These are phyloP conservation scores for Penicillium hordei DNA, from an alignment of 2,329 filamentous ascomycete genomes.

Conservation along the genomic window DNA sequence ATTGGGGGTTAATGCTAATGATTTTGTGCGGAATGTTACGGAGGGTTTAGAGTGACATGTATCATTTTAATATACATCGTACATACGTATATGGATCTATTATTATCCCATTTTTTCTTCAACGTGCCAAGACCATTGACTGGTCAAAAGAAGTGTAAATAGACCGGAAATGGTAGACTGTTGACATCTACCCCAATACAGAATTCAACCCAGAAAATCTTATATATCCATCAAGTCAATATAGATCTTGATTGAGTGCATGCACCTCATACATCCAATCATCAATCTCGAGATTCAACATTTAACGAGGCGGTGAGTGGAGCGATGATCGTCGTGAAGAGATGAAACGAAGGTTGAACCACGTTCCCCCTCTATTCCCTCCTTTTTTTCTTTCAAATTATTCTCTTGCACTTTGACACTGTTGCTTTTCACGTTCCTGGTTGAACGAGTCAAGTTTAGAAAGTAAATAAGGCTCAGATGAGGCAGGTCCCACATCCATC, in stretches of 20 bases:
- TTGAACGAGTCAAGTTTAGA: slow-evolving; percentile 6
- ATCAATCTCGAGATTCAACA: slow-evolving; percentile 6
- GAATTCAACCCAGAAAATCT: not conserved
- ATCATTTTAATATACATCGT: not conserved
- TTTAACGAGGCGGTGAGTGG: slow-evolving; percentile 13
- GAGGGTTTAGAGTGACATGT: slow-evolving; percentile 36
- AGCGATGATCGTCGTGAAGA: slow-evolving; percentile 9
- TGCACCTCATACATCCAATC: slow-evolving; percentile 3
- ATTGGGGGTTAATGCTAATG: slow-evolving; percentile 44
- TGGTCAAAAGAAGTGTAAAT: not conserved
- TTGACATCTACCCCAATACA: not conserved
- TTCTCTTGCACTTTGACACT: not conserved
- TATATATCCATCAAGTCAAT: not conserved
- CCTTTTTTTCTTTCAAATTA: slow-evolving; percentile 1
- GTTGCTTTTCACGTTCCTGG: slow-evolving; percentile 6
- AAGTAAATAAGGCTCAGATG: slow-evolving; percentile 1
- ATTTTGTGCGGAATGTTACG: slow-evolving; percentile 47
- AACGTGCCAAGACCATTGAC: not conserved
- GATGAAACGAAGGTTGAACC: slow-evolving; percentile 24
- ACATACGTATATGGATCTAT: not conserved
- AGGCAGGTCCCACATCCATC: slow-evolving; percentile 9
- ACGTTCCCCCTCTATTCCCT: slow-evolving; percentile 11
- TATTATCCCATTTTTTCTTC: not conserved
- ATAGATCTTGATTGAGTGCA: slow-evolving; percentile 4
- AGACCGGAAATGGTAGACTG: slow-evolving; percentile 9